phyloP scores from a whole-genome alignment of 139 green algal genomes.

The Haematococcus lacustris region DNA sequence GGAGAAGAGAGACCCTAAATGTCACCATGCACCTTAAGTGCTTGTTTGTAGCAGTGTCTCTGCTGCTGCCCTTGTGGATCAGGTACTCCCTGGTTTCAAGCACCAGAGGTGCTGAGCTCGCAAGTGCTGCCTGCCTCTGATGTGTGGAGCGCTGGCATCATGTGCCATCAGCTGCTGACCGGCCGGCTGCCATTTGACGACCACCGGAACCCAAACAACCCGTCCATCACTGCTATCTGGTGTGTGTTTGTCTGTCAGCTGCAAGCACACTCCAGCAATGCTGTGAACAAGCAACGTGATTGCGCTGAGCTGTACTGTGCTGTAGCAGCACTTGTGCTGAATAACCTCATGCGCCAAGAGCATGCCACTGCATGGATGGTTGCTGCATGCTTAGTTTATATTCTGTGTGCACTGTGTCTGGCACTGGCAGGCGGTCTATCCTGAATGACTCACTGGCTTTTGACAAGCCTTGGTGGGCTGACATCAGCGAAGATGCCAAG shows the following conservation, averaged over 20 bases:
- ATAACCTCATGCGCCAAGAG: too few species aligned
- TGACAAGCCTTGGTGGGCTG: conserved; percentile 52
- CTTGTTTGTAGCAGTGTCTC: not conserved
- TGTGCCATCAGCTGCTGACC: conserved; percentile 58
- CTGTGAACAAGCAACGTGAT: not conserved
- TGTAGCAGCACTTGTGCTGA: too few species aligned
- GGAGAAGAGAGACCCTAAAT: too few species aligned
- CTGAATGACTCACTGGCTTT: conserved; percentile 30
- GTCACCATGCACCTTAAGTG: not conserved
- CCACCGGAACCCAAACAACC: conserved; percentile 41
- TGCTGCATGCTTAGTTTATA: not conserved
- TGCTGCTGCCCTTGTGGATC: not conserved
- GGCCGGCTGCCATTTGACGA: conserved; percentile 56
- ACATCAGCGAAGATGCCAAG: conserved; percentile 67
- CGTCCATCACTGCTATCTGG: conserved; percentile 70
- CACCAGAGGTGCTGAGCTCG: conserved; percentile 59
- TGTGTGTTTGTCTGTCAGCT: conserved; percentile 1
- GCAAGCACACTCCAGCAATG: too few species aligned
- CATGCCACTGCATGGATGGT: not conserved
- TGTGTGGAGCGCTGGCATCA: conserved; percentile 60
- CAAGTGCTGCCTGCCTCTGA: conserved; percentile 51
- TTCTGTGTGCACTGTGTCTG: not conserved
- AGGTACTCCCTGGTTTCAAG: conserved; percentile 44
- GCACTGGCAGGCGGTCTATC: not conserved
- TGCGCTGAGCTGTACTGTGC: not conserved